These are phyloP conservation scores for Trichoderma endophyticum DNA, from an alignment of 2,329 filamentous ascomycete genomes.

Conservation along the genomic window DNA sequence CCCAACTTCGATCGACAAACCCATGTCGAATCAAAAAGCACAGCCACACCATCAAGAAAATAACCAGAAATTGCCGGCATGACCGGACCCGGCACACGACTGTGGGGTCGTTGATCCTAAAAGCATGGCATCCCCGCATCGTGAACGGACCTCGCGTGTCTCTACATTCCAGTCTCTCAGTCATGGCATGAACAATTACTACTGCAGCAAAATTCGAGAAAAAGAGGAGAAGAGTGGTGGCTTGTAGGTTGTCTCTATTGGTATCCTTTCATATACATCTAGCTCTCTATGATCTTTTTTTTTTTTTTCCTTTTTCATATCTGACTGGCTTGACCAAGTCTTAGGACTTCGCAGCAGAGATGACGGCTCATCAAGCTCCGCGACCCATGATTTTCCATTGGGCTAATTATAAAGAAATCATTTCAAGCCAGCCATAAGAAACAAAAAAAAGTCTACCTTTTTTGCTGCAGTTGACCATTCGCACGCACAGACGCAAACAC, in stretches of 20 bases:
- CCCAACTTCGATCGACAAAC: neutral
- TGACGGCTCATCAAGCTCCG: neutral
- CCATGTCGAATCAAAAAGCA: neutral
- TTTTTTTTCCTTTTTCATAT: neutral
- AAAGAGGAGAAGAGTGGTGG: neutral
- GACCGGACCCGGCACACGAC: neutral
- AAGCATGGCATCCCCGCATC: neutral
- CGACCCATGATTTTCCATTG: neutral
- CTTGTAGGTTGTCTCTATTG: conserved; percentile 3
- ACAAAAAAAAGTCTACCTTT: neutral
- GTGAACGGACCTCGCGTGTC: neutral
- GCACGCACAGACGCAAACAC: neutral
- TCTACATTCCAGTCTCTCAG: neutral
- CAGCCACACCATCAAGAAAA: neutral
- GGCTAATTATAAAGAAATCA: neutral
- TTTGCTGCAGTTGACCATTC: neutral
- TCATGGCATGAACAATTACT: neutral
- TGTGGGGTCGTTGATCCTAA: neutral
- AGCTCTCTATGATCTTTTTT: neutral
- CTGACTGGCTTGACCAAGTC: neutral
- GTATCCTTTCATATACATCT: conserved; percentile 11
- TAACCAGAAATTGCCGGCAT: neutral
- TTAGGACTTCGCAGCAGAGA: neutral
- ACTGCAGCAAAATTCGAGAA: neutral
- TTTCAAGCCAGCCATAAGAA: neutral